Evolutionary conservation across 2,329 filamentous ascomycete genomes (phyloP).

Genomic region (Alternaria metachromatica): DNA sequence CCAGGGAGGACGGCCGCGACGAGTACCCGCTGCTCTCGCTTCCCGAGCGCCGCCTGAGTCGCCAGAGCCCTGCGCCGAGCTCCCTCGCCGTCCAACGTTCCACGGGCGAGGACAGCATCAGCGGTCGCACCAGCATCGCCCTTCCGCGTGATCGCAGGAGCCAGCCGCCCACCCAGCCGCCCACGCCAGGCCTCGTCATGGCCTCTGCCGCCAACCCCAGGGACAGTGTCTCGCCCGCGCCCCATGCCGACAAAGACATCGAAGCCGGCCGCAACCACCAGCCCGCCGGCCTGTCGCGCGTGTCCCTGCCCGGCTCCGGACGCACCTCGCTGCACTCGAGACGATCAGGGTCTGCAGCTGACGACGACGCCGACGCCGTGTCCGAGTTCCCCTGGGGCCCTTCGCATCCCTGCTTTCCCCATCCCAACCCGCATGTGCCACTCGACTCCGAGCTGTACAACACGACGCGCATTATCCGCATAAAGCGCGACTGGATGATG

Average conservation of each 20-base stretch:
- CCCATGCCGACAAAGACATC: slow-evolving; percentile 27
- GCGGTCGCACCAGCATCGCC: slow-evolving; percentile 58
- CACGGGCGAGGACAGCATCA: slow-evolving; percentile 49
- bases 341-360: slow-evolving; percentile 16
- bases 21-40: slow-evolving; percentile 64
- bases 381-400: slow-evolving; percentile 86
- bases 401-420: slow-evolving; percentile 91
- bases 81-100: slow-evolving; percentile 48
- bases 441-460: slow-evolving; percentile 74
- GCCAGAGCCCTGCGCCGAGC: slow-evolving; percentile 52
- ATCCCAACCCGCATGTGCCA: slow-evolving; percentile 90
- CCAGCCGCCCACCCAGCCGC: slow-evolving; percentile 32
- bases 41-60: slow-evolving; percentile 62
- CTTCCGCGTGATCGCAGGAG: slow-evolving; percentile 52
- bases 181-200: slow-evolving; percentile 36
- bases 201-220: slow-evolving; percentile 22
- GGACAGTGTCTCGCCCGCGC: slow-evolving; percentile 14
- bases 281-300: slow-evolving; percentile 14
- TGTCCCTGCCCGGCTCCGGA: slow-evolving; percentile 37
- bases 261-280: slow-evolving; percentile 30
- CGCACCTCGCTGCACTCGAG: slow-evolving; percentile 38
- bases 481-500: slow-evolving; percentile 89
- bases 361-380: slow-evolving; percentile 48
- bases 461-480: slow-evolving; percentile 86
- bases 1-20: slow-evolving; percentile 51